Conservation (phyloP, 441 rosid species). For the Breynia disticha region DNA sequence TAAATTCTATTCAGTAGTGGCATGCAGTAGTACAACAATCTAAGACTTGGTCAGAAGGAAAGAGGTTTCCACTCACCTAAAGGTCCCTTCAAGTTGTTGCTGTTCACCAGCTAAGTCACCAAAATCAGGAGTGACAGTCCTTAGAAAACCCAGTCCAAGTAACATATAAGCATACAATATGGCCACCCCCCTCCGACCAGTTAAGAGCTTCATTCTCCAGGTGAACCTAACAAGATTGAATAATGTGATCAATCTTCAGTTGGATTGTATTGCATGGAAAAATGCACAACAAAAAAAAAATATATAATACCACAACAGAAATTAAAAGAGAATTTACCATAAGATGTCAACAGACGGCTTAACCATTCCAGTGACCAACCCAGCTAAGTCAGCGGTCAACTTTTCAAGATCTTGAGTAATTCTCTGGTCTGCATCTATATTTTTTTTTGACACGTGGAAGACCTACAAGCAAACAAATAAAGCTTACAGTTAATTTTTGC, state of each 20-base stretch:
- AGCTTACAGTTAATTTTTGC: no score
- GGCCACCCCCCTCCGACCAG: constrained; percentile 95
- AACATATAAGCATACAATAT: constrained; percentile 94
- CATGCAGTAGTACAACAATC: background rate
- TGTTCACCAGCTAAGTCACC: constrained; percentile 85
- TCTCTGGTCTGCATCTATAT: constrained; percentile 95
- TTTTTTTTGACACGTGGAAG: constrained; percentile 85
- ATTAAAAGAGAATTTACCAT: constrained; percentile 52
- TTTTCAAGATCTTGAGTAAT: constrained; percentile 93
- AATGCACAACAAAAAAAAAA: constrained; percentile 3
- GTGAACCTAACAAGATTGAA: constrained; percentile 67
- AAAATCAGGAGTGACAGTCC: constrained; percentile 90
- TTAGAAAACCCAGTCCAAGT: constrained; percentile 90
- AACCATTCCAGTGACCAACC: constrained; percentile 97
- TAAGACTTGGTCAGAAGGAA: background rate
- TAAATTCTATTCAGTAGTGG: no score
- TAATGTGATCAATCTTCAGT: constrained; percentile 12
- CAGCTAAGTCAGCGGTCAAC: constrained; percentile 76
- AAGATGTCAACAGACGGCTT: constrained; percentile 96
- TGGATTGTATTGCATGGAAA: constrained; percentile 1
- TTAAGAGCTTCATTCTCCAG: constrained; percentile 99
- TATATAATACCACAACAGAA: background rate
- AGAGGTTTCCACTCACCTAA: constrained; percentile 48
- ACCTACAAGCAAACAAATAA: constrained; percentile 41
- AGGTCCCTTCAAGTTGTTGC: constrained; percentile 95